A percentile compares a stretch with the other conserved stretches of the same genome.
Evolutionary conservation across 1,284 basidiomycete genomes (phyloP).

Genomic region (Ceratobasidium sp.): DNA sequence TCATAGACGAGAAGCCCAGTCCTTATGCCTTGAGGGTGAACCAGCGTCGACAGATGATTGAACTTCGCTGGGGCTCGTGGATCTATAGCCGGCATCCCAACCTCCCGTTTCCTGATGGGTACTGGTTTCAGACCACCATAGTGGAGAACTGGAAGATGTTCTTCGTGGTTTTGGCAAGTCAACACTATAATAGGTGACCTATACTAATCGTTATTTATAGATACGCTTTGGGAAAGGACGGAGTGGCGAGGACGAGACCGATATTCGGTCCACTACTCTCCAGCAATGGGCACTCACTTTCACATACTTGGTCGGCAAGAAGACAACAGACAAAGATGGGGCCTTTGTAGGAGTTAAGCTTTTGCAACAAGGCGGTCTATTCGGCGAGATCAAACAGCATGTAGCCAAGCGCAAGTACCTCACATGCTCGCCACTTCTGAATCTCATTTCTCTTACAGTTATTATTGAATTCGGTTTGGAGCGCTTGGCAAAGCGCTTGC

Average conservation of each 20-base stretch:
- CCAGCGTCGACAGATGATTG: too few species aligned
- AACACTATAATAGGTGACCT: neutral
- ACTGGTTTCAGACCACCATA: neutral
- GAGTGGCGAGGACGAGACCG: neutral
- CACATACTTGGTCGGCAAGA: neutral
- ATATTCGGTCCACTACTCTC: constrained; percentile 1
- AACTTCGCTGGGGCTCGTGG: too few species aligned
- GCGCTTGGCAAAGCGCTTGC: neutral
- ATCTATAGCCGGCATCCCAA: too few species aligned
- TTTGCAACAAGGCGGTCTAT: neutral
- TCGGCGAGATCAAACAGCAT: neutral
- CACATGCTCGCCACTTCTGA: neutral
- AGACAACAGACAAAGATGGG: neutral
- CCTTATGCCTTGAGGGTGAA: too few species aligned
- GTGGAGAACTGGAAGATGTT: neutral
- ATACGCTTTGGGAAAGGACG: neutral
- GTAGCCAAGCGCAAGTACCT: neutral
- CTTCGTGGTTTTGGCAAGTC: constrained; percentile 1
- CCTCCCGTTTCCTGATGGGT: neutral
- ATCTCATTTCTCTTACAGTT: neutral
- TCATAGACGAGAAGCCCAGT: too few species aligned
- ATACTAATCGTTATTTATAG: too few species aligned
- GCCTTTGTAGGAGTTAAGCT: neutral
- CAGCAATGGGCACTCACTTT: constrained; percentile 11
- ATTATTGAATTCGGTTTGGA: neutral